Evolutionary conservation across 1,284 basidiomycete genomes (phyloP).

Genomic region (Entoloma clypeatum): DNA sequence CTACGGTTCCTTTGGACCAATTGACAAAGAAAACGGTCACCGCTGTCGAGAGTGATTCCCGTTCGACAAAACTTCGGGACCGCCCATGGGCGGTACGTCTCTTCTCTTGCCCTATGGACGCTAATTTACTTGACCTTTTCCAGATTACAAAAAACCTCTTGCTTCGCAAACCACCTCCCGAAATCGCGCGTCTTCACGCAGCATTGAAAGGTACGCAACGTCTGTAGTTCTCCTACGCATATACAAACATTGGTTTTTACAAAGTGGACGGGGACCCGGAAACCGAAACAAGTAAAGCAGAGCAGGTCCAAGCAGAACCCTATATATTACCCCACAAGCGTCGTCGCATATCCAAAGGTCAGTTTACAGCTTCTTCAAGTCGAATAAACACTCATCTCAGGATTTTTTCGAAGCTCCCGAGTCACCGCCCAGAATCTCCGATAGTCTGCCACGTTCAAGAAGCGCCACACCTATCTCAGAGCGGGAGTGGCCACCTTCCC

Average conservation of each 20-base stretch:
- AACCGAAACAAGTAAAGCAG: background rate
- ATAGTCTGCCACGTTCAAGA: constrained; percentile 7
- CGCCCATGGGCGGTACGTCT: constrained; percentile 16
- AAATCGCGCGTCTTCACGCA: constrained; percentile 13
- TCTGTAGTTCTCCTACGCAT: background rate
- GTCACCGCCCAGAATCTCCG: constrained; percentile 1
- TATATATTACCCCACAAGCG: constrained; percentile 10
- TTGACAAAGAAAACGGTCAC: constrained; percentile 3
- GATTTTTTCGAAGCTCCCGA: constrained; percentile 4
- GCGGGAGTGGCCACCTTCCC: constrained; percentile 18
- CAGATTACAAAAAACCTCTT: constrained; percentile 9
- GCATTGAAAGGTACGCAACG: constrained; percentile 15
- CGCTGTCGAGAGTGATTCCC: too few species aligned
- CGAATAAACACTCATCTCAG: background rate
- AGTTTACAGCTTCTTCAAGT: background rate
- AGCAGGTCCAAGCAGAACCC: background rate
- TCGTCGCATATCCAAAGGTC: constrained; percentile 12
- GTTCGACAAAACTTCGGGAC: too few species aligned
- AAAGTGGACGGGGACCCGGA: constrained; percentile 8
- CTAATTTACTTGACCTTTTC: background rate
- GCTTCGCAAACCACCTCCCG: constrained; percentile 12
- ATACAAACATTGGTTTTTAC: background rate
- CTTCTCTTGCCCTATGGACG: background rate
- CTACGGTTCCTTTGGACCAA: background rate
- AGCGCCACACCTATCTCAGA: constrained; percentile 19